Percentiles rank a stretch among this genome's conserved stretches.
Evolutionary conservation across 805 yeast genomes (phyloP).

Genomic region (Candida glaebosa): DNA sequence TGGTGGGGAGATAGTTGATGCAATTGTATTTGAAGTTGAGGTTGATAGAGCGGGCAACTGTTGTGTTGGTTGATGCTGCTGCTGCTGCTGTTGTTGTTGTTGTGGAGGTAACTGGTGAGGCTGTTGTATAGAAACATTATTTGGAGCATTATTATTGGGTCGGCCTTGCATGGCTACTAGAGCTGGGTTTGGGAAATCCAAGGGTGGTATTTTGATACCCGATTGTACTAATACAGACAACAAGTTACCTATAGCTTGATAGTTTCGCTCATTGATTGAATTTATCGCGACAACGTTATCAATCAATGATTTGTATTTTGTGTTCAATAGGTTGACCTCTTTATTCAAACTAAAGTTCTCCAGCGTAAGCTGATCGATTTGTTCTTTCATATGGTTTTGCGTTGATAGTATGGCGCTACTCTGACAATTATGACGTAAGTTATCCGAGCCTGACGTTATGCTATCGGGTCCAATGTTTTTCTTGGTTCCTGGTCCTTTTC

Average conservation of each 20-base stretch:
- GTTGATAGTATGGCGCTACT: neutral
- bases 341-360: conserved; percentile 32
- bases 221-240: conserved; percentile 48
- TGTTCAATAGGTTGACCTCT: conserved; percentile 39
- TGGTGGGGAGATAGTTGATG: neutral
- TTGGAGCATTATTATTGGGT: neutral
- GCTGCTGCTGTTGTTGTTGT: conserved; percentile 2
- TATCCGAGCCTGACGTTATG: conserved; percentile 19
- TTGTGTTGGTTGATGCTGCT: conserved; percentile 1
- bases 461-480: conserved; percentile 20
- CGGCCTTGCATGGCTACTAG: conserved; percentile 11
- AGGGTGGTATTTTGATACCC: conserved; percentile 66
- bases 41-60: conserved; percentile 2
- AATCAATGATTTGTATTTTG: conserved; percentile 61
- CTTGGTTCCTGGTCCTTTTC: conserved; percentile 68
- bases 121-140: neutral
- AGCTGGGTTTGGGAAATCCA: conserved; percentile 50
- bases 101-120: conserved; percentile 1
- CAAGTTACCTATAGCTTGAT: conserved; percentile 48
- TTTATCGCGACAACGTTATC: conserved; percentile 59
- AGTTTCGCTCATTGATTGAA: conserved; percentile 53
- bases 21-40: neutral
- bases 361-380: conserved; percentile 29
- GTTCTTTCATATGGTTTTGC: conserved; percentile 22
- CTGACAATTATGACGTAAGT: neutral